phyloP scores from a whole-genome alignment of 495 filamentous ascomycete genomes.

The Podospora pseudopauciseta region DNA sequence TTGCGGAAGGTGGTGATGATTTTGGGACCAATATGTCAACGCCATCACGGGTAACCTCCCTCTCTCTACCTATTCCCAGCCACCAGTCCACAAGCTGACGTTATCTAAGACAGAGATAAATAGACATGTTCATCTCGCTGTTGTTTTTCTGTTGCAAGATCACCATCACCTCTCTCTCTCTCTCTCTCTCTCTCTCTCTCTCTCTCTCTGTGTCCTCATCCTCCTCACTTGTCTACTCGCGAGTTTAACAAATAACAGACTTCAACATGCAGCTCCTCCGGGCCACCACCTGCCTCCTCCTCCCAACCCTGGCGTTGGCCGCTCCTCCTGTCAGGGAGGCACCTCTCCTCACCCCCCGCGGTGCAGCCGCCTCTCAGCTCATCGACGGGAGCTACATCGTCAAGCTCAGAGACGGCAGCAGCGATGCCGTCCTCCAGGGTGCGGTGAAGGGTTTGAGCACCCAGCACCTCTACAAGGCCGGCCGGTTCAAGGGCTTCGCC shows the following conservation, averaged over 20 bases:
- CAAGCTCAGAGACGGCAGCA: conserved; percentile 48
- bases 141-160: not conserved
- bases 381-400: conserved; percentile 54
- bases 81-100: not conserved
- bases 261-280: conserved; percentile 21
- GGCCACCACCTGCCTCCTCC: conserved; percentile 17
- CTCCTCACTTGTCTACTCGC: not conserved
- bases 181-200: not conserved
- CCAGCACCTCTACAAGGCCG: conserved; percentile 38
- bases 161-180: not conserved
- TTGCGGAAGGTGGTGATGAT: not conserved
- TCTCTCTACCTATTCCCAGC: not conserved
- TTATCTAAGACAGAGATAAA: not conserved
- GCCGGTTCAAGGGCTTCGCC: conserved; percentile 45
- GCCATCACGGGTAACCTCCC: not conserved
- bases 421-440: conserved; percentile 33
- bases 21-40: not conserved
- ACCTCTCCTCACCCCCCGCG: conserved; percentile 38
- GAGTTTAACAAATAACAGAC: not conserved
- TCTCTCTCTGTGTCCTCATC: not conserved
- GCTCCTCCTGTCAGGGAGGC: conserved; percentile 10
- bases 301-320: conserved; percentile 20
- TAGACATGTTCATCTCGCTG: not conserved
- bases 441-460: conserved; percentile 29
- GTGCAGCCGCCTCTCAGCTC: conserved; percentile 25